phyloP scores from a whole-genome alignment of 495 filamentous ascomycete species.

The Oidiodendron maius region DNA sequence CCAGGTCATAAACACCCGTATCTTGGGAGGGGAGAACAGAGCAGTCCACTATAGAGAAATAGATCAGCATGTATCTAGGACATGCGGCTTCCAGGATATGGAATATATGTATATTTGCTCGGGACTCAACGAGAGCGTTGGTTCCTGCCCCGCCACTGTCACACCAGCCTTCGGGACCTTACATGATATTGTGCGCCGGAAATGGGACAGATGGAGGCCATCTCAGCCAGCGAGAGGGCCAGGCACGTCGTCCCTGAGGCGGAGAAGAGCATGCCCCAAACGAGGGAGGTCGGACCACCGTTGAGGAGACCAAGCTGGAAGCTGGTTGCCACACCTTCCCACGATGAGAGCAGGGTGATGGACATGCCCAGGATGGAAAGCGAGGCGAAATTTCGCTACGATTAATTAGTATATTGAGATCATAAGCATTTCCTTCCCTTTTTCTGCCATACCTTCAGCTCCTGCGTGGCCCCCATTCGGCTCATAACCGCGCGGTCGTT shows the following conservation, averaged over 20 bases:
- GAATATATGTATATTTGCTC: no score
- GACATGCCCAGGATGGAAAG: constrained; percentile 9
- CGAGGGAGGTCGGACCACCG: constrained; percentile 28
- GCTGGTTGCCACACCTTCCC: constrained; percentile 7
- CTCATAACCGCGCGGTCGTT: background rate
- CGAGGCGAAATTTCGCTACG: constrained; percentile 8
- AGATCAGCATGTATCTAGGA: no score
- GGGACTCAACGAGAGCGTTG: no score
- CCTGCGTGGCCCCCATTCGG: background rate
- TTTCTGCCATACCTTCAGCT: background rate
- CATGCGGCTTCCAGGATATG: no score
- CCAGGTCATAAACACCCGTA: constrained; percentile 15
- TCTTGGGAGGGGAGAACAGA: constrained; percentile 11
- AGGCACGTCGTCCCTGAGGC: constrained; percentile 24
- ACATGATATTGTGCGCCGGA: constrained; percentile 5
- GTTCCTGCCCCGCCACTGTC: no score
- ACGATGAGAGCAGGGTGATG: constrained; percentile 6
- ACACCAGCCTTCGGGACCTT: background rate
- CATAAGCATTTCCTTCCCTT: no score
- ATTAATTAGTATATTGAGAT: constrained; percentile 1
- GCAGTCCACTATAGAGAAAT: constrained; percentile 19
- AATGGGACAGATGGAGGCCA: constrained; percentile 30
- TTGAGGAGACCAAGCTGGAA: constrained; percentile 17
- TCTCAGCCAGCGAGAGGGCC: constrained; percentile 28
- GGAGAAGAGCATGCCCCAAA: constrained; percentile 24